phyloP scores from a whole-genome alignment of 2,329 filamentous ascomycete species.

The Aspergillus sp. region DNA sequence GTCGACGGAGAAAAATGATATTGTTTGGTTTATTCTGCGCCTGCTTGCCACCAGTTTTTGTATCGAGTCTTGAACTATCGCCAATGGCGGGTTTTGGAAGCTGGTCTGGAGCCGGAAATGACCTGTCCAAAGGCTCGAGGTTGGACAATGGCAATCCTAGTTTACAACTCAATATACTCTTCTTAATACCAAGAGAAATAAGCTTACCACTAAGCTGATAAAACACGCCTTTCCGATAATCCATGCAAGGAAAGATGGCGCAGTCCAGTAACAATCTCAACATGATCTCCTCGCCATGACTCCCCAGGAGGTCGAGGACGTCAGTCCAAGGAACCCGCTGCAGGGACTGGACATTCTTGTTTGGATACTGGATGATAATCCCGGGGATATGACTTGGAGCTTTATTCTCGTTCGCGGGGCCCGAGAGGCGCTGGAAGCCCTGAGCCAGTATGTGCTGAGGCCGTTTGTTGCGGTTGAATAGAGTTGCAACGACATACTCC shows the following conservation, averaged over 20 bases:
- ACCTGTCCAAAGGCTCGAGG: conserved; percentile 18
- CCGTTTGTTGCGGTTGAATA: conserved; percentile 58
- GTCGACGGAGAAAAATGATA: conserved; percentile 68
- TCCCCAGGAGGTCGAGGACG: conserved; percentile 64
- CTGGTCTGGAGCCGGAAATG: neutral
- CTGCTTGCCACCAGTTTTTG: conserved; percentile 1
- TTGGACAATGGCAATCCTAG: conserved; percentile 25
- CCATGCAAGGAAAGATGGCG: conserved; percentile 62
- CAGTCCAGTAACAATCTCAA: conserved; percentile 67
- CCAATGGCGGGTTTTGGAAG: too few species aligned
- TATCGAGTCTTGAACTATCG: neutral
- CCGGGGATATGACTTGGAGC: conserved; percentile 53
- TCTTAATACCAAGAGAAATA: neutral
- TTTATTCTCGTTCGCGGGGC: conserved; percentile 17
- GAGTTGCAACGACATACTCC: conserved; percentile 66
- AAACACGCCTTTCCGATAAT: conserved; percentile 56
- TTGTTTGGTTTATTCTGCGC: conserved; percentile 36
- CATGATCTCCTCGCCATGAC: conserved; percentile 68
- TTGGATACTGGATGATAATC: conserved; percentile 55
- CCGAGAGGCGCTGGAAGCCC: conserved; percentile 57
- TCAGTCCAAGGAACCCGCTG: conserved; percentile 67
- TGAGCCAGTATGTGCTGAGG: conserved; percentile 74
- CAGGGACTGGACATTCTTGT: conserved; percentile 60
- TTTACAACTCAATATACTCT: neutral
- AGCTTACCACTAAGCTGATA: conserved; percentile 67